Base-by-base conservation (phyloP, 768 basidiomycete species). In the Dioszegia crocea region DNA sequence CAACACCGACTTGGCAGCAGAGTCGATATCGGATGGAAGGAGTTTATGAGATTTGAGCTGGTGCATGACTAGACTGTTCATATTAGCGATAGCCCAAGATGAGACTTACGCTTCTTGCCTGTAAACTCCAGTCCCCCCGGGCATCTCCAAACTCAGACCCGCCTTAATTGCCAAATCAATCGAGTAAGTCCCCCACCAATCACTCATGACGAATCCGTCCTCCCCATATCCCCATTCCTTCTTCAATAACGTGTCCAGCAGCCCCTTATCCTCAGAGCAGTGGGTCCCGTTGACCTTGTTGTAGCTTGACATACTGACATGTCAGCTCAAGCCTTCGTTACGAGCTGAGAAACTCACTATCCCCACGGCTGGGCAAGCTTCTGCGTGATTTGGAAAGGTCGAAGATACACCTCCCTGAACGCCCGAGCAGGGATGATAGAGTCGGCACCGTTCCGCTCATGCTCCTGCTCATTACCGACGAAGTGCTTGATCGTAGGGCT, bases 401-500 rank as follows among this genome's bases (percentile, higher is more conserved):
- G 86, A 4, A 88, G 79, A 73, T 88, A 88, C 52, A 88, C 79
- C 70, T 88, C 87, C 45, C 86, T 80, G 43, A 88, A 75, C 19
- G 87, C 84, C 30, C 87, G 80, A 26, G 83, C 81, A 9, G 85
- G 84, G 61, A 88, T 58, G 26, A 70, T 44, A 12, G 53, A 59
- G 53, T 66, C 62, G 11, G 57, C 61, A 39, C 62, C 63, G 33
- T 63, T 64, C 12, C 86, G 80, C 70, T 87, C 85, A 62, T 85
- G 83, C 70, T 88, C 87, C 73, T 87, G 85, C 65, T 88, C 87
- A 76, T 88, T 87, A 4, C 77, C 84, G 44, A 74, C 77, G 56
- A 86, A 87, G 68, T 88, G 87, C 71, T 88, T 88, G 73, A 88
- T 86, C 16, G 84, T 83, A 0, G 87, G 84, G 43, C 84, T 81